Percentiles rank a stretch among this genome's conserved stretches.
Evolutionary conservation across 2,329 filamentous ascomycete species (phyloP).

Genomic region (Fusarium stilboides): DNA sequence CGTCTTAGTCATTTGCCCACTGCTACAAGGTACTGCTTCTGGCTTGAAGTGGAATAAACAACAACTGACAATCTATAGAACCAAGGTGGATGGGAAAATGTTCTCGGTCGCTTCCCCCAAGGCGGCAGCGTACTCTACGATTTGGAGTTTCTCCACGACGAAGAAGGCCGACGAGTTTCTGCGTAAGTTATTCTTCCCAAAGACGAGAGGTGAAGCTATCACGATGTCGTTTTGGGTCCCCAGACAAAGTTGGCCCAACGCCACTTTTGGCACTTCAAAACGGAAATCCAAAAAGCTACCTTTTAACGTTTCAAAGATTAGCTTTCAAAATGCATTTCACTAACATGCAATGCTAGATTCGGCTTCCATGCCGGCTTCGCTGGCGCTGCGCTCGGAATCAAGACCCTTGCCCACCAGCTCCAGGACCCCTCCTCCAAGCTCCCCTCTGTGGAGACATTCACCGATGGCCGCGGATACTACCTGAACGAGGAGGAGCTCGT

Average conservation of each 20-base stretch:
- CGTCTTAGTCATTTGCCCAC: conserved; percentile 73
- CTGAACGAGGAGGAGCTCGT: conserved; percentile 77
- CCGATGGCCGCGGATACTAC: conserved; percentile 72
- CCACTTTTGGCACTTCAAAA: too few relatives aligned
- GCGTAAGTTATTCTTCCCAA: conserved; percentile 4
- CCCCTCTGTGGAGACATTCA: conserved; percentile 60
- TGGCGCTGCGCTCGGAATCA: conserved; percentile 79
- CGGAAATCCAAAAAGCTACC: background rate
- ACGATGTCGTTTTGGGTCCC: background rate
- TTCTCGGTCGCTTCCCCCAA: conserved; percentile 83
- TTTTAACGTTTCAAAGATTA: background rate
- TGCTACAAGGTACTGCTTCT: conserved; percentile 75
- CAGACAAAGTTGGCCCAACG: too few relatives aligned
- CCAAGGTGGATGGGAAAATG: conserved; percentile 83
- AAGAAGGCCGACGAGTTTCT: conserved; percentile 34
- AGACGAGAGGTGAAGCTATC: conserved; percentile 44
- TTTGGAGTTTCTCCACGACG: conserved; percentile 87
- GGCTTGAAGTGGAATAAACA: conserved; percentile 61
- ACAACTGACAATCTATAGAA: conserved; percentile 79
- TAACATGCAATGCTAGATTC: conserved; percentile 61
- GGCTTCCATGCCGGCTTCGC: conserved; percentile 84
- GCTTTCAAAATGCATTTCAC: background rate
- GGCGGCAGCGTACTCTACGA: conserved; percentile 77
- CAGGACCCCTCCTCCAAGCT: conserved; percentile 78
- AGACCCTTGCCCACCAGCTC: conserved; percentile 89